Evolutionary conservation across 352 stramenopile species (phyloP).

Genomic region (Pythium dissotocum): DNA sequence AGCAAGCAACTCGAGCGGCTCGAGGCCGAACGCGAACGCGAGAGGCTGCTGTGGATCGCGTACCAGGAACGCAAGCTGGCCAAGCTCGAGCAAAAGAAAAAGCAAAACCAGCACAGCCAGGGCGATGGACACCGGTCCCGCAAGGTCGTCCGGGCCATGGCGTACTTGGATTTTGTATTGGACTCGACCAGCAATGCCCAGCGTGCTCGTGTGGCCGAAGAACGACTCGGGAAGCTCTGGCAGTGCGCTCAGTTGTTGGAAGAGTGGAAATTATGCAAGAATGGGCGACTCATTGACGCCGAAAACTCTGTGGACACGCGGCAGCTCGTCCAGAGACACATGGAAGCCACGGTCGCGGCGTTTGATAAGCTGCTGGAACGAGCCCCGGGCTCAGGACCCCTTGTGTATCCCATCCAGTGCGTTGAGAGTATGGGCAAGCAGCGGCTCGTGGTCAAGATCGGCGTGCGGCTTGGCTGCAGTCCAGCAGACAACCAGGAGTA

Average conservation of each 20-base stretch:
- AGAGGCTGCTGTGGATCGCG: constrained; percentile 44
- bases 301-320: constrained; percentile 53
- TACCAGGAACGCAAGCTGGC: constrained; percentile 57
- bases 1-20: constrained; percentile 44
- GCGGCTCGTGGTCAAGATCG: constrained; percentile 54
- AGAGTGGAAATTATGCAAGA: constrained; percentile 76
- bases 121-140: constrained; percentile 34
- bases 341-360: constrained; percentile 44
- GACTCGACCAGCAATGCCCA: constrained; percentile 48
- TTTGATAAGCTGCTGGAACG: constrained; percentile 56
- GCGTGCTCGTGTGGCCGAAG: constrained; percentile 34
- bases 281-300: constrained; percentile 59
- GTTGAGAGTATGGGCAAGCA: constrained; percentile 27
- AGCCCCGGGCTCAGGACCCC: constrained; percentile 27
- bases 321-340: constrained; percentile 49
- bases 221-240: constrained; percentile 73
- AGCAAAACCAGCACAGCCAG: constrained; percentile 36
- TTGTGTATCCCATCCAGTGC: constrained; percentile 60
- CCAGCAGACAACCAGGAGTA: constrained; percentile 63
- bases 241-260: constrained; percentile 71
- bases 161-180: constrained; percentile 64
- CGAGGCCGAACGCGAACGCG: constrained; percentile 53
- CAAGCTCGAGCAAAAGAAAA: constrained; percentile 46
- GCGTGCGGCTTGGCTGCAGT: constrained; percentile 42
- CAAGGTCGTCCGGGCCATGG: constrained; percentile 55